Conservation (phyloP, 83 land plant genomes). For the Picea engelmannii region DNA sequence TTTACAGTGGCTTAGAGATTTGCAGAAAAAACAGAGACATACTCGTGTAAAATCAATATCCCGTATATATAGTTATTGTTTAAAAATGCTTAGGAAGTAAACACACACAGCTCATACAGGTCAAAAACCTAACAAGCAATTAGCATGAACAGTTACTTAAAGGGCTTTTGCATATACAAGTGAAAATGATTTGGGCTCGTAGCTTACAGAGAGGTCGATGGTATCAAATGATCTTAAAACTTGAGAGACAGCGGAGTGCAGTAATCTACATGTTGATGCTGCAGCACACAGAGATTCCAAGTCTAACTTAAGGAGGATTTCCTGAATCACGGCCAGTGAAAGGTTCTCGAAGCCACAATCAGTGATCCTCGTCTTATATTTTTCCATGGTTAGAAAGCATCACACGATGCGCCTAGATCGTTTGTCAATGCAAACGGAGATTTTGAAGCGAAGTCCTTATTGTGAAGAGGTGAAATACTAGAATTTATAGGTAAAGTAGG, state of each 20-base stretch:
- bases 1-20: neutral
- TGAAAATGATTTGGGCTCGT: neutral
- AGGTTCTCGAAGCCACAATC: constrained; percentile 25
- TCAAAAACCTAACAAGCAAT: neutral
- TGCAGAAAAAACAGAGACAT: neutral
- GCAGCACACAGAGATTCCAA: constrained; percentile 36
- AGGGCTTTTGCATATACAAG: neutral
- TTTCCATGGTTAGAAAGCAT: neutral
- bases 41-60: neutral
- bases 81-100: neutral
- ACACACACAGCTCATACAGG: neutral
- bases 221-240: constrained; percentile 21
- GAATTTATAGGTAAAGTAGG: too few relatives aligned
- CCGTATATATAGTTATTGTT: neutral
- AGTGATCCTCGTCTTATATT: neutral
- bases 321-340: constrained; percentile 16
- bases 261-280: constrained; percentile 24
- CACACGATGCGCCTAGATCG: too few relatives aligned
- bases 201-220: constrained; percentile 42
- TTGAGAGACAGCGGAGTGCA: constrained; percentile 22
- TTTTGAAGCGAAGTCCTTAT: too few relatives aligned
- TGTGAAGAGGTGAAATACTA: too few relatives aligned
- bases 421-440: too few relatives aligned
- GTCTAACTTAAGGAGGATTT: constrained; percentile 34
- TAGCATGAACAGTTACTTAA: too few relatives aligned